A percentile compares a stretch with the other conserved stretches of the same genome.
phyloP scores from a whole-genome alignment of 139 green algal species.

The Chlorella sp. region DNA sequence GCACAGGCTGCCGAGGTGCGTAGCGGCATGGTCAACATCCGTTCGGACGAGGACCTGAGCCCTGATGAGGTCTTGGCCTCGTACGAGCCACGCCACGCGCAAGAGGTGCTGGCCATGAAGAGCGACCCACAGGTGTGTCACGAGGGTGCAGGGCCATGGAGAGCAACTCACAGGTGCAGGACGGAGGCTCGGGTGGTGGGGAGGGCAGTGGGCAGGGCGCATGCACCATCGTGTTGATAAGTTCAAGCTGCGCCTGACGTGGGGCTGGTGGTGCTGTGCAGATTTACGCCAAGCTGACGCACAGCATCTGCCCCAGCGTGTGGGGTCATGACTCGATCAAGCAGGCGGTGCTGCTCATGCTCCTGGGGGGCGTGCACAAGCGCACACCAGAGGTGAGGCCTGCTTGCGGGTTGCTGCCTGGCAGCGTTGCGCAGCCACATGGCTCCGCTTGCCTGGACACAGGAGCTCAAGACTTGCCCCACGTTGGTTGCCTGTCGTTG shows the following conservation, averaged over 20 bases:
- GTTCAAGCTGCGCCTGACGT: too few relatives aligned
- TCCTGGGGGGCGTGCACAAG: constrained; percentile 90
- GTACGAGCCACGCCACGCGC: constrained; percentile 27
- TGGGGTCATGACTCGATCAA: constrained; percentile 83
- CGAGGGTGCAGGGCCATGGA: background rate
- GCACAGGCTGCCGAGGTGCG: background rate
- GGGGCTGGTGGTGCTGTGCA: too few relatives aligned
- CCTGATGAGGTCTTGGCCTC: constrained; percentile 54
- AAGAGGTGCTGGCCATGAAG: constrained; percentile 15
- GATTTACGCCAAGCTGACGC: constrained; percentile 65
- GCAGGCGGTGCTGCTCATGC: constrained; percentile 87
- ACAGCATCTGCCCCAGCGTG: constrained; percentile 76
- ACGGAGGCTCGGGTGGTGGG: too few relatives aligned
- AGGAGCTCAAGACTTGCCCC: background rate
- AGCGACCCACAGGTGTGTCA: constrained; percentile 12
- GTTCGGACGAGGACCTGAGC: constrained; percentile 49
- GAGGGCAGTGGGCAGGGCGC: too few relatives aligned
- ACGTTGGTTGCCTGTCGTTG: constrained; percentile 2
- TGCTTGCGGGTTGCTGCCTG: background rate
- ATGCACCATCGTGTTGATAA: too few relatives aligned
- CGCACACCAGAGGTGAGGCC: constrained; percentile 62
- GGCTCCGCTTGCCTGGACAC: background rate
- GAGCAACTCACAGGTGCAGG: too few relatives aligned
- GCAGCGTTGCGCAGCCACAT: background rate
- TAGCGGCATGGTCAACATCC: constrained; percentile 72